Evolutionary conservation across 2,329 filamentous ascomycete genomes (phyloP).

Genomic region (Fusarium austroafricanum): DNA sequence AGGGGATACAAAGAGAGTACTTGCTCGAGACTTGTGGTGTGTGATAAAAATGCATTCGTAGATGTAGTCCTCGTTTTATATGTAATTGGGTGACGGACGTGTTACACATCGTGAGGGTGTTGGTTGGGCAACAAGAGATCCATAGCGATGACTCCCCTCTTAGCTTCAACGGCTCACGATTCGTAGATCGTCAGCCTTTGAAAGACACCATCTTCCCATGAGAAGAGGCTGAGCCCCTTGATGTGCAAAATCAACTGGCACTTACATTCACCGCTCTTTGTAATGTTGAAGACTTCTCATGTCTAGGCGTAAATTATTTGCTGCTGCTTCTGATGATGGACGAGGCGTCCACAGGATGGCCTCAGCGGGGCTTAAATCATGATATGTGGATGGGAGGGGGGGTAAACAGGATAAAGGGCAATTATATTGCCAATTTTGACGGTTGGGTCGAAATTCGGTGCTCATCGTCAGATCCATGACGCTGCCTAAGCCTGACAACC

Average conservation of each 20-base stretch:
- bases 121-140: slow-evolving; percentile 15
- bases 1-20: slow-evolving; percentile 25
- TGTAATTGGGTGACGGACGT: slow-evolving; percentile 1
- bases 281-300: background rate
- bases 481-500: background rate
- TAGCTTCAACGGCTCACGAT: slow-evolving; percentile 23
- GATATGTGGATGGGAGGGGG: slow-evolving; percentile 25
- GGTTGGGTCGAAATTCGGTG: background rate
- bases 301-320: slow-evolving; percentile 3
- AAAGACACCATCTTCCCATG: slow-evolving; percentile 2
- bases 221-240: slow-evolving; percentile 20
- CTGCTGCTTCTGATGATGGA: slow-evolving; percentile 8
- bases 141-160: slow-evolving; percentile 1
- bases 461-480: background rate
- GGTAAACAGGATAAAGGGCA: background rate
- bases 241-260: background rate
- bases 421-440: background rate
- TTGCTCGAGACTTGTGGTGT: slow-evolving; percentile 9
- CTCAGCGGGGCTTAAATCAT: slow-evolving; percentile 20
- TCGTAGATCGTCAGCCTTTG: slow-evolving; percentile 1
- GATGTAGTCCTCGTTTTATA: background rate
- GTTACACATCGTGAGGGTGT: slow-evolving; percentile 12
- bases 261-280: slow-evolving; percentile 27
- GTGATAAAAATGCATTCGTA: background rate
- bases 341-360: slow-evolving; percentile 31